A percentile compares a stretch with the other conserved stretches of the same genome.
Conservation (phyloP, 2,329 filamentous ascomycete genomes). For the Lasiodiplodia sp. region DNA sequence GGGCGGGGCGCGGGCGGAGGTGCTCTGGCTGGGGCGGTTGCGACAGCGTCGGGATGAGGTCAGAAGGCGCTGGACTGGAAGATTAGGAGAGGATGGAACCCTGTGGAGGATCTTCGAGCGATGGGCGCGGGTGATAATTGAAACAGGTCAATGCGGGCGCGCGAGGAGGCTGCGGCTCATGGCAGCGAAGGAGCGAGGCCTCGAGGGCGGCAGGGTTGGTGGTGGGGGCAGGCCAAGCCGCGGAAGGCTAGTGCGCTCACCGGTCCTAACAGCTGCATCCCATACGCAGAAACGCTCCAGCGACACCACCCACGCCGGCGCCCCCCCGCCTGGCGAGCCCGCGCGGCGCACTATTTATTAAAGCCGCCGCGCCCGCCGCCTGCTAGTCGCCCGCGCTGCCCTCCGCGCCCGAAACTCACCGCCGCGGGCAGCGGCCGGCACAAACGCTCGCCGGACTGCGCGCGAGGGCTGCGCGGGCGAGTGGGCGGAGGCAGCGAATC, state of each 20-base stretch:
- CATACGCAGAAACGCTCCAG: not conserved
- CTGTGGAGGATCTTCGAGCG: conserved; percentile 31
- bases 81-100: conserved; percentile 9
- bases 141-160: conserved; percentile 26
- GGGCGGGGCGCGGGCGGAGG: not conserved
- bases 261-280: not conserved
- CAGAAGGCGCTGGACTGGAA: conserved; percentile 8
- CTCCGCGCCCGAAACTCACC: conserved; percentile 9
- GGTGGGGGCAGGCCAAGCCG: not conserved
- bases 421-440: conserved; percentile 2
- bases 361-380: not conserved
- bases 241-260: conserved; percentile 4
- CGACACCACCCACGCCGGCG: not conserved
- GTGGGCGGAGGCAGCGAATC: conserved; percentile 14
- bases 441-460: not conserved
- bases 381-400: conserved; percentile 1
- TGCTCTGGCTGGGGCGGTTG: not conserved
- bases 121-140: conserved; percentile 25
- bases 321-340: not conserved
- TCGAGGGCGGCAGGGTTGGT: conserved; percentile 8
- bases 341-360: not conserved
- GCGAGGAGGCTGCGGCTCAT: conserved; percentile 26
- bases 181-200: conserved; percentile 4
- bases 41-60: not conserved
- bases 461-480: not conserved